Conservation (phyloP, 257 asterid species). For the Thymus quinquecostatus region DNA sequence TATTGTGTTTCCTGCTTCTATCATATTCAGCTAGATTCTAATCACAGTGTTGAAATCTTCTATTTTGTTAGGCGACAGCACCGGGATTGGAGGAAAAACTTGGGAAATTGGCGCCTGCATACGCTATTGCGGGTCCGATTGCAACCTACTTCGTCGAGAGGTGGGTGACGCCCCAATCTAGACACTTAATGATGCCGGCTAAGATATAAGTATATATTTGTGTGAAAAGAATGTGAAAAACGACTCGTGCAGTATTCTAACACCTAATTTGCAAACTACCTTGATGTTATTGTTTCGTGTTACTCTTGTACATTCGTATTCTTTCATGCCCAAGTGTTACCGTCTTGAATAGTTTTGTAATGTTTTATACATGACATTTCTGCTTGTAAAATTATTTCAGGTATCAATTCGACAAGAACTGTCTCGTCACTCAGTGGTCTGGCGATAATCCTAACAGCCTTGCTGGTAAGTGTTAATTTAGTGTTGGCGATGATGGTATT, state of each 20-base stretch:
- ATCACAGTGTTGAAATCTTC: slow-evolving; percentile 8
- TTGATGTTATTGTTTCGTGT: neutral
- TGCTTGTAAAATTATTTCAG: slow-evolving; percentile 51
- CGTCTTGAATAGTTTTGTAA: neutral
- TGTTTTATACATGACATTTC: slow-evolving; percentile 19
- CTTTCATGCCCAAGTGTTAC: neutral
- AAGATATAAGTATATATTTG: neutral
- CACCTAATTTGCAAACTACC: neutral
- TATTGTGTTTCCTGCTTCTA: neutral
- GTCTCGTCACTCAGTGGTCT: slow-evolving; percentile 86
- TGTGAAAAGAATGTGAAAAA: slow-evolving; percentile 16
- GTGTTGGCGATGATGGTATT: too few relatives aligned
- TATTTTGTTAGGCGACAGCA: slow-evolving; percentile 67
- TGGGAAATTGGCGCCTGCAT: slow-evolving; percentile 83
- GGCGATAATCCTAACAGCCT: slow-evolving; percentile 99
- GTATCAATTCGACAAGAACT: slow-evolving; percentile 72
- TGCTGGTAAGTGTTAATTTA: slow-evolving; percentile 59
- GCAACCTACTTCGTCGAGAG: slow-evolving; percentile 76
- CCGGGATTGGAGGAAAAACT: slow-evolving; percentile 84
- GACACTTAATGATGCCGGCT: slow-evolving; percentile 4
- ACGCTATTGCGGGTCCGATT: slow-evolving; percentile 74
- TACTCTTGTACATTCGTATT: neutral
- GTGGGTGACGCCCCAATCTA: slow-evolving; percentile 39
- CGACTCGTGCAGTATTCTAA: slow-evolving; percentile 6
- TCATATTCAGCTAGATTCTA: slow-evolving; percentile 10